phyloP scores from a whole-genome alignment of 176 grass and related monocot genomes.

The Ananas comosus region DNA sequence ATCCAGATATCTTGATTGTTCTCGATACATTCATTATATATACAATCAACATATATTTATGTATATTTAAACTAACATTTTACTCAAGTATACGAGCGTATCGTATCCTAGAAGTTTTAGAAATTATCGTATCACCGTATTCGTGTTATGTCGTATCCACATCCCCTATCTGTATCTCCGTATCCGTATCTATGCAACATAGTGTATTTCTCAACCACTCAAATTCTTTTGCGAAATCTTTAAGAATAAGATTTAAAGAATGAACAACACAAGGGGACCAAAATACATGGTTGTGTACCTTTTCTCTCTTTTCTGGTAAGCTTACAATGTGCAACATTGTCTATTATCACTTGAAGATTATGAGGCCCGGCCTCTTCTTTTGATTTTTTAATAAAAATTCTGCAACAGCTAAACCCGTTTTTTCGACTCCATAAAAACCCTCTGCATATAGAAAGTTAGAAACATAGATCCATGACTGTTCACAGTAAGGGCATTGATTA shows the following conservation, averaged over 20 bases:
- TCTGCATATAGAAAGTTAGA: slow-evolving; percentile 6
- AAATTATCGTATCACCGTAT: no score
- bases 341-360: slow-evolving; percentile 9
- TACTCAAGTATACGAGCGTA: no score
- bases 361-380: background rate
- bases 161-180: no score
- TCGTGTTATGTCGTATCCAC: no score
- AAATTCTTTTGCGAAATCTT: slow-evolving; percentile 16
- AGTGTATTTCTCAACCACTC: background rate
- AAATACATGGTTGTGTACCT: slow-evolving; percentile 19
- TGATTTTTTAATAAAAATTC: background rate
- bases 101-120: no score
- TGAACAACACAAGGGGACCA: slow-evolving; percentile 12
- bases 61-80: no score
- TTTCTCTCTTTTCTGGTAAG: background rate
- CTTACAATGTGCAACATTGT: slow-evolving; percentile 20
- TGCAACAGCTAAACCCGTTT: slow-evolving; percentile 8
- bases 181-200: no score
- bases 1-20: no score
- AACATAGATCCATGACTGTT: slow-evolving; percentile 7
- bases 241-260: slow-evolving; percentile 15
- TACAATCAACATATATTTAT: no score
- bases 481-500: background rate
- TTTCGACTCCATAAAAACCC: slow-evolving; percentile 13
- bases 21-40: no score